Evolutionary conservation across 768 basidiomycete species (phyloP).

Genomic region (Pisolithus marmoratus): DNA sequence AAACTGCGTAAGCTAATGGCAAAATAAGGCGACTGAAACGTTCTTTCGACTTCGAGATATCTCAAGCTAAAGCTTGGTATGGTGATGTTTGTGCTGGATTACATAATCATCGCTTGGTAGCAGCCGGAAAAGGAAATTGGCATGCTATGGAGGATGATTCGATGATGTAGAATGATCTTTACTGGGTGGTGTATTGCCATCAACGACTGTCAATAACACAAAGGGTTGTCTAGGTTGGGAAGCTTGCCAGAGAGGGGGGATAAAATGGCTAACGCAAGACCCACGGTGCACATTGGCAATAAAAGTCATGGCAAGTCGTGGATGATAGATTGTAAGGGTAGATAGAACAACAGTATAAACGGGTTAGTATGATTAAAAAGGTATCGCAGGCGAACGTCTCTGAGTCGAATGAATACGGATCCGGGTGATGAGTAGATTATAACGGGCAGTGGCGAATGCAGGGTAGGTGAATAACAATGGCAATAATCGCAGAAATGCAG

Average conservation of each 20-base stretch:
- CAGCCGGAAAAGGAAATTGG: too few species aligned
- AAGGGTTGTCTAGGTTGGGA: too few species aligned
- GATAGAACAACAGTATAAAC: constrained; percentile 6
- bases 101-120: too few species aligned
- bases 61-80: too few species aligned
- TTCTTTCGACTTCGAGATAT: too few species aligned
- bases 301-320: background rate
- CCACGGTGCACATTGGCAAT: background rate
- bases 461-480: background rate
- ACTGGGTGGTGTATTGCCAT: too few species aligned
- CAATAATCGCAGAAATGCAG: background rate
- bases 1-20: background rate
- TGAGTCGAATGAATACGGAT: background rate
- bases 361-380: constrained; percentile 9
- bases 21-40: background rate
- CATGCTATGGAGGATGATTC: too few species aligned
- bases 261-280: too few species aligned
- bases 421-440: background rate
- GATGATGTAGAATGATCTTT: too few species aligned
- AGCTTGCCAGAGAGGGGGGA: too few species aligned
- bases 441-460: background rate
- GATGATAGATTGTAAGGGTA: constrained; percentile 1
- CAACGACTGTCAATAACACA: too few species aligned
- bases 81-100: too few species aligned
- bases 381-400: constrained; percentile 5